phyloP scores from a whole-genome alignment of 345 rosid species.

The Populus simonii region DNA sequence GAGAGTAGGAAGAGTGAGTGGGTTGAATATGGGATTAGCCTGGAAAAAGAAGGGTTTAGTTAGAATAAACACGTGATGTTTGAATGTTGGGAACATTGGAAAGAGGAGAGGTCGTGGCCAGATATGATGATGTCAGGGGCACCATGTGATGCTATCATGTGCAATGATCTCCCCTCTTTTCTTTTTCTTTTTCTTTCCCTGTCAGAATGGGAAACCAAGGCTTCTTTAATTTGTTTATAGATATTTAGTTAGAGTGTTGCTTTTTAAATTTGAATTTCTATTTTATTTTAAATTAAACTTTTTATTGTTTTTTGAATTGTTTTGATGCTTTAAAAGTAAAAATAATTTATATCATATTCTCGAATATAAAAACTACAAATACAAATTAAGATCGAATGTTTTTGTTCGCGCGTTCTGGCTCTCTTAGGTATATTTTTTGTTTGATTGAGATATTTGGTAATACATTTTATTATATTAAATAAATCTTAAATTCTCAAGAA shows the following conservation, averaged over 20 bases:
- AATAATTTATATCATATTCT: too few relatives aligned
- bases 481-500: too few relatives aligned
- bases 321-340: too few relatives aligned
- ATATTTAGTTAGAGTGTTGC: too few relatives aligned
- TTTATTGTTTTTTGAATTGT: too few relatives aligned
- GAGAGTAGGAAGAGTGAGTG: background rate
- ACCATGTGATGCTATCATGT: slow-evolving; percentile 49
- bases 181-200: background rate
- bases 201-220: background rate
- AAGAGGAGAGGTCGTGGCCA: slow-evolving; percentile 69
- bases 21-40: slow-evolving; percentile 4
- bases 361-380: too few relatives aligned
- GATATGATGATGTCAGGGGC: slow-evolving; percentile 65
- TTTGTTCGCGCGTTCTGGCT: background rate
- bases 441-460: background rate
- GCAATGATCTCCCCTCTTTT: slow-evolving; percentile 1
- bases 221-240: background rate
- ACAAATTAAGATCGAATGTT: too few relatives aligned
- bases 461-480: too few relatives aligned
- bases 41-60: background rate
- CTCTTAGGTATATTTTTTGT: background rate
- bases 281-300: too few relatives aligned
- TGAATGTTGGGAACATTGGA: slow-evolving; percentile 69
- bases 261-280: too few relatives aligned
- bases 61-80: slow-evolving; percentile 48